phyloP scores from a whole-genome alignment of 2,329 filamentous ascomycete genomes.

The Immersiporthe knoxdaviesiana region DNA sequence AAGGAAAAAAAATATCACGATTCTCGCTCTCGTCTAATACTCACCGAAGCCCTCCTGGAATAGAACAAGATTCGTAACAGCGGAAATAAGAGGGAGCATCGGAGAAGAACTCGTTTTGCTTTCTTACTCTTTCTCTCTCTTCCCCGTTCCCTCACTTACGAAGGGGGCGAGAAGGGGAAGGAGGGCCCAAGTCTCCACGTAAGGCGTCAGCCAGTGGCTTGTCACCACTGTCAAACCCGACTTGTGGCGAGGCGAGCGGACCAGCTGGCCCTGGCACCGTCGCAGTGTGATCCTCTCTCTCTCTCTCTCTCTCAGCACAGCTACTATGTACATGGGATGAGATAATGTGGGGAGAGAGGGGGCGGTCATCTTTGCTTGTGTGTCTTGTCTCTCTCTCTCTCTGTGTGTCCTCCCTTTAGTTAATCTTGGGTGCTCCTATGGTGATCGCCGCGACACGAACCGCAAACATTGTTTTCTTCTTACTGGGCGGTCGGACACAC shows the following conservation, averaged over 20 bases:
- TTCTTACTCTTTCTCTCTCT: neutral
- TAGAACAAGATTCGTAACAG: conserved; percentile 6
- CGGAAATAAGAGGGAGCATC: conserved; percentile 8
- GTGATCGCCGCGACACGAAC: conserved; percentile 19
- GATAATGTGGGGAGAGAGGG: conserved; percentile 9
- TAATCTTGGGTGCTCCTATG: neutral
- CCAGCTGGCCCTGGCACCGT: conserved; percentile 1
- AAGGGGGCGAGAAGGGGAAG: neutral
- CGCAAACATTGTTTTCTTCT: conserved; percentile 8
- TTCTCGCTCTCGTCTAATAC: conserved; percentile 6
- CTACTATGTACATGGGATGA: conserved; percentile 11
- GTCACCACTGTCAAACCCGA: conserved; percentile 11
- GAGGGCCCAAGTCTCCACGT: neutral
- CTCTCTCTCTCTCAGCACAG: conserved; percentile 5
- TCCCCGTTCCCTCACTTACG: too few species aligned
- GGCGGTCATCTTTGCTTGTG: neutral
- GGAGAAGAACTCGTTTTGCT: neutral
- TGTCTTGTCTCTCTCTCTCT: neutral
- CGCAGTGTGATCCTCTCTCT: conserved; percentile 10
- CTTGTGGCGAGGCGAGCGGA: conserved; percentile 12
- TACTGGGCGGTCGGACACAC: conserved; percentile 8
- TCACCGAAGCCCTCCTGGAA: conserved; percentile 7
- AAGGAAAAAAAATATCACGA: conserved; percentile 7
- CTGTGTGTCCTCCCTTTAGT: neutral
- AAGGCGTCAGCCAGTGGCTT: conserved; percentile 2